A percentile compares a stretch with the other conserved stretches of the same genome.
Conservation (phyloP, 1,284 basidiomycete species). For the Puccinia polysora region DNA sequence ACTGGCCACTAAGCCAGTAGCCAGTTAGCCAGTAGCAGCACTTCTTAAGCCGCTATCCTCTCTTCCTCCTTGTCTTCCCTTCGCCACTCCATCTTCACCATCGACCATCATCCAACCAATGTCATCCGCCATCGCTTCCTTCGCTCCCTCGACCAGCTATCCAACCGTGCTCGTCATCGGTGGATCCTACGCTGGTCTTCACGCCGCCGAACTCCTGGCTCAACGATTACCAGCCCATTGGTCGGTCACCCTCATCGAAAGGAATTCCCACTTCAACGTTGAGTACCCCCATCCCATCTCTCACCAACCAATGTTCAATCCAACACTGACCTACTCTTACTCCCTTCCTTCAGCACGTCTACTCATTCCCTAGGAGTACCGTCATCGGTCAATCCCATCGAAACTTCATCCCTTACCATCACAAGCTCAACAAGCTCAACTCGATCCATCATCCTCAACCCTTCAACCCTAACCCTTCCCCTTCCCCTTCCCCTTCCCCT, state of each 20-base stretch:
- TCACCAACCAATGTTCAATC: neutral
- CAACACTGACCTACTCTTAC: neutral
- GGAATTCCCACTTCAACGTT: constrained; percentile 38
- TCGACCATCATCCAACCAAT: too few species aligned
- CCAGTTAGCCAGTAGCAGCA: too few species aligned
- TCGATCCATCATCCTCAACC: neutral
- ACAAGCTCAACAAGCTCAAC: constrained; percentile 20
- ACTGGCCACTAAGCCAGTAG: too few species aligned
- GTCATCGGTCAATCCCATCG: constrained; percentile 55
- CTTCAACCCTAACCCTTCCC: neutral
- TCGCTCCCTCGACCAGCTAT: neutral
- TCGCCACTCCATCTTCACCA: neutral
- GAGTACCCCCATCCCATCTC: neutral
- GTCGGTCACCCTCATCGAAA: constrained; percentile 25
- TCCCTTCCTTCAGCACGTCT: constrained; percentile 47
- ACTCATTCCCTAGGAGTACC: constrained; percentile 57
- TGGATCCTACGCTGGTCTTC: constrained; percentile 39
- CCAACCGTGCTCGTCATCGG: constrained; percentile 29
- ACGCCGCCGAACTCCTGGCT: constrained; percentile 23
- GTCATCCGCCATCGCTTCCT: neutral
- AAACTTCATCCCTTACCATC: constrained; percentile 63
- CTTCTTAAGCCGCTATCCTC: too few species aligned
- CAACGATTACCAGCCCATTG: constrained; percentile 16
- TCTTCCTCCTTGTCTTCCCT: too few species aligned
- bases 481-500: too few species aligned